These are phyloP conservation scores for Nepenthes mirabilis DNA, from an alignment of 148 eudicot species.

Conservation along the genomic window DNA sequence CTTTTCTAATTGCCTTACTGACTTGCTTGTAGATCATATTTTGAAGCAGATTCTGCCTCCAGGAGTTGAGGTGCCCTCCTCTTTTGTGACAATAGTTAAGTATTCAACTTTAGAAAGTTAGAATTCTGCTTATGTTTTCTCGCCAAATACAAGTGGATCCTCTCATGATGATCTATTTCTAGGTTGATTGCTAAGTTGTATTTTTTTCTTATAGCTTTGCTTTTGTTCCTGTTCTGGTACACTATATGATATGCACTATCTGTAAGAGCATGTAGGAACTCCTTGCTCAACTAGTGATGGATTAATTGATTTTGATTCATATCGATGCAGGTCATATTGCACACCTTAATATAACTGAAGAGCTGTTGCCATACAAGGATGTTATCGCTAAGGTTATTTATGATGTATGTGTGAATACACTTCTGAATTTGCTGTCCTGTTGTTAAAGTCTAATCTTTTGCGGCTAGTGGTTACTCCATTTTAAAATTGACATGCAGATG, in stretches of 20 bases:
- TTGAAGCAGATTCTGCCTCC: slow-evolving; percentile 90
- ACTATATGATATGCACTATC: not conserved
- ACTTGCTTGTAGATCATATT: slow-evolving; percentile 52
- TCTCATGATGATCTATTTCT: not conserved
- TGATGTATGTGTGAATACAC: slow-evolving; percentile 54
- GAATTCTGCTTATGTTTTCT: not conserved
- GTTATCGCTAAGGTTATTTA: slow-evolving; percentile 83
- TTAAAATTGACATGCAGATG: too few species aligned
- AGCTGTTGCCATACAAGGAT: slow-evolving; percentile 80
- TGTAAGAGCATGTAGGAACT: not conserved
- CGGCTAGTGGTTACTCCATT: not conserved
- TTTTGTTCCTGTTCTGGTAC: not conserved
- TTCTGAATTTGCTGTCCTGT: not conserved
- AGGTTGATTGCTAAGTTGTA: not conserved
- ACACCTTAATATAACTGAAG: slow-evolving; percentile 88
- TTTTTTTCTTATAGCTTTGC: not conserved
- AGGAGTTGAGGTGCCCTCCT: slow-evolving; percentile 85
- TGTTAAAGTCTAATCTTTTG: not conserved
- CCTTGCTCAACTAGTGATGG: slow-evolving; percentile 3
- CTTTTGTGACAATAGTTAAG: slow-evolving; percentile 99
- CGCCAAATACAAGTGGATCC: too few species aligned
- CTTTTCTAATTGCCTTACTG: not conserved
- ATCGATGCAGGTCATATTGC: slow-evolving; percentile 88
- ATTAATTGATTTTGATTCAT: slow-evolving; percentile 13
- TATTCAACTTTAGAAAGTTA: slow-evolving; percentile 11